These are phyloP conservation scores for Wickerhamiella bombiphila DNA, from an alignment of 805 yeast genomes.

Conservation along the genomic window DNA sequence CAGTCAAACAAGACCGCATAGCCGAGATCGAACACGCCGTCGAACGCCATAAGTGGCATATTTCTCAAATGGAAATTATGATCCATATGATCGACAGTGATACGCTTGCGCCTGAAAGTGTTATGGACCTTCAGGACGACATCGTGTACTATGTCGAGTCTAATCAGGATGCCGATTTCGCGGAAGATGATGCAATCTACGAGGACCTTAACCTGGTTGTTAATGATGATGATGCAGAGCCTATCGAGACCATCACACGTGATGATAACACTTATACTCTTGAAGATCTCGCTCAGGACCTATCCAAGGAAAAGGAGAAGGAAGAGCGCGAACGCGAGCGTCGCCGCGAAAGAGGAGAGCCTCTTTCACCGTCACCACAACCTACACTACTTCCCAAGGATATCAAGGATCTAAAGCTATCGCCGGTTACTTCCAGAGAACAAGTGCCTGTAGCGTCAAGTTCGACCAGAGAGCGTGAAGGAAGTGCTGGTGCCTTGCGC, in stretches of 20 bases:
- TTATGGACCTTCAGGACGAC: conserved; percentile 71
- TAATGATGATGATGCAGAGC: conserved; percentile 38
- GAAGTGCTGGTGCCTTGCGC: no score
- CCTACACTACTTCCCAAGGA: not conserved
- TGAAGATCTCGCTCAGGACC: conserved; percentile 25
- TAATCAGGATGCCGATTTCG: conserved; percentile 82
- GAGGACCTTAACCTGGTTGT: conserved; percentile 65
- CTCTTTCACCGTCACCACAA: not conserved
- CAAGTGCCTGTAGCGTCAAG: no score
- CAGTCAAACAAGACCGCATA: conserved; percentile 39
- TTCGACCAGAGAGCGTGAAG: no score
- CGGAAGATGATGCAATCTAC: conserved; percentile 85
- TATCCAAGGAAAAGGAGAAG: conserved; percentile 24
- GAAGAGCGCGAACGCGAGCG: conserved; percentile 12
- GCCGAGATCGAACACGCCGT: conserved; percentile 47
- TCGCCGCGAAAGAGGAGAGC: conserved; percentile 1
- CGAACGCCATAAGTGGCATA: conserved; percentile 69
- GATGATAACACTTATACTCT: conserved; percentile 21
- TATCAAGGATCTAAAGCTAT: no score
- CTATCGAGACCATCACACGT: conserved; percentile 22
- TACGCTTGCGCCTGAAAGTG: conserved; percentile 58
- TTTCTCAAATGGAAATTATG: conserved; percentile 60
- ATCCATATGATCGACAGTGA: conserved; percentile 67
- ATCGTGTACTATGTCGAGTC: conserved; percentile 86
- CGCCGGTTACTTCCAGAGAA: no score